A percentile compares a stretch with the other conserved stretches of the same genome.
Evolutionary conservation across 2,329 filamentous ascomycete genomes (phyloP).

Genomic region (Ophiocordyceps australis): DNA sequence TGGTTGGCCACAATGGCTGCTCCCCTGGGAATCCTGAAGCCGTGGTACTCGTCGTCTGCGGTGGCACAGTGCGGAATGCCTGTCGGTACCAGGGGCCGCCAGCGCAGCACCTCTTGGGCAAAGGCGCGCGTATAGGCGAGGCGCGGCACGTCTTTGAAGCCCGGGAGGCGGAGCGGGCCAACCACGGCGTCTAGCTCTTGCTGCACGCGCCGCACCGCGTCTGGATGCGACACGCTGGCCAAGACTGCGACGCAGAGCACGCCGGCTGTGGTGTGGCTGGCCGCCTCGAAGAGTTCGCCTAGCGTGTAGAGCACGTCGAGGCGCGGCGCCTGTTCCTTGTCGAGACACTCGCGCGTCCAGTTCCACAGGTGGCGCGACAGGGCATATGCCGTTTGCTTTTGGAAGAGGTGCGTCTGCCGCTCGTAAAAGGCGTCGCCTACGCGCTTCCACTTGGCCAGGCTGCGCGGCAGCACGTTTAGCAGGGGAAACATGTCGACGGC

Average conservation of each 20-base stretch:
- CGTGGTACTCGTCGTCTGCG: slow-evolving; percentile 26
- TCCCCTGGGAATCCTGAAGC: slow-evolving; percentile 24
- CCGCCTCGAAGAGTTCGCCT: slow-evolving; percentile 23
- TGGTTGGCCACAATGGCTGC: slow-evolving; percentile 1
- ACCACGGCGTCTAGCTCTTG: slow-evolving; percentile 32
- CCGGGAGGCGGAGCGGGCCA: slow-evolving; percentile 25
- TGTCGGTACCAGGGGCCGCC: slow-evolving; percentile 26
- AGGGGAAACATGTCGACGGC: slow-evolving; percentile 22
- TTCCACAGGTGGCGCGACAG: not conserved
- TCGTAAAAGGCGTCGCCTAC: slow-evolving; percentile 13
- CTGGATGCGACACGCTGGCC: slow-evolving; percentile 1
- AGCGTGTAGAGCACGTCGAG: slow-evolving; percentile 18
- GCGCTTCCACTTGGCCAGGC: slow-evolving; percentile 16
- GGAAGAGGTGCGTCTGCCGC: slow-evolving; percentile 9
- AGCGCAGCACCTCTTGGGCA: slow-evolving; percentile 36
- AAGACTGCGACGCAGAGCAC: slow-evolving; percentile 10
- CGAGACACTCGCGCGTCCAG: slow-evolving; percentile 1
- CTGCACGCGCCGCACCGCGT: slow-evolving; percentile 16
- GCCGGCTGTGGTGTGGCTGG: slow-evolving; percentile 25
- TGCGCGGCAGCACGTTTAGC: slow-evolving; percentile 18
- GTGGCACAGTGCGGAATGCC: slow-evolving; percentile 30
- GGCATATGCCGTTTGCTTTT: not conserved
- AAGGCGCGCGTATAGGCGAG: slow-evolving; percentile 34
- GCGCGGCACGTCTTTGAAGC: slow-evolving; percentile 24
- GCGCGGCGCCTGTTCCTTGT: not conserved